Percentiles rank a stretch among this genome's conserved stretches.
phyloP scores from a whole-genome alignment of 495 filamentous ascomycete genomes.

The Cairneyella variabilis region DNA sequence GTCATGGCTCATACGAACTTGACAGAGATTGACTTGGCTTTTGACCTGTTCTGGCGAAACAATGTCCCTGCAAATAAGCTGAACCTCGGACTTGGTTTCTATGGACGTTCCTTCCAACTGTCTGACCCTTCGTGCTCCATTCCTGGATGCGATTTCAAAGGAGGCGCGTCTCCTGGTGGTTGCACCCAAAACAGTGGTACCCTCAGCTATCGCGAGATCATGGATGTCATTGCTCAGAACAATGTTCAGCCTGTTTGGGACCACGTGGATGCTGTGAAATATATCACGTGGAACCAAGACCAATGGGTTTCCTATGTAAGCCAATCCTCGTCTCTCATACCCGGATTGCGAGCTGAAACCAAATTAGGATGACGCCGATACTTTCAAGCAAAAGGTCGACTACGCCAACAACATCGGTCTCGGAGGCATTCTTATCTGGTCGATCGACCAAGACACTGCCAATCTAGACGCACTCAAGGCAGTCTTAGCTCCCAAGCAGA shows the following conservation, averaged over 20 bases:
- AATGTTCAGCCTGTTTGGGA: conserved; percentile 24
- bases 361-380: conserved; percentile 40
- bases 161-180: conserved; percentile 26
- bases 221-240: conserved; percentile 7
- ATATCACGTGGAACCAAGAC: conserved; percentile 27
- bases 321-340: too few relatives aligned
- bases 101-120: background rate
- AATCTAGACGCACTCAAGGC: background rate
- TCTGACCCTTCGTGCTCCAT: background rate
- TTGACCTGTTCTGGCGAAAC: conserved; percentile 47
- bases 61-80: conserved; percentile 37
- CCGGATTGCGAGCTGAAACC: too few relatives aligned
- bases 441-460: background rate
- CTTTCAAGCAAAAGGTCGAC: conserved; percentile 36
- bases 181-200: conserved; percentile 35
- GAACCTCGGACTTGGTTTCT: conserved; percentile 22
- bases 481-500: background rate
- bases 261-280: too few relatives aligned
- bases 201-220: conserved; percentile 3
- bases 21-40: conserved; percentile 46
- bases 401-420: conserved; percentile 34
- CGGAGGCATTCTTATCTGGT: conserved; percentile 36
- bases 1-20: too few relatives aligned
- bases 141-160: background rate
- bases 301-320: conserved; percentile 31